These are phyloP conservation scores for Daldinia childiae DNA, from an alignment of 495 filamentous ascomycete species.

Conservation along the genomic window DNA sequence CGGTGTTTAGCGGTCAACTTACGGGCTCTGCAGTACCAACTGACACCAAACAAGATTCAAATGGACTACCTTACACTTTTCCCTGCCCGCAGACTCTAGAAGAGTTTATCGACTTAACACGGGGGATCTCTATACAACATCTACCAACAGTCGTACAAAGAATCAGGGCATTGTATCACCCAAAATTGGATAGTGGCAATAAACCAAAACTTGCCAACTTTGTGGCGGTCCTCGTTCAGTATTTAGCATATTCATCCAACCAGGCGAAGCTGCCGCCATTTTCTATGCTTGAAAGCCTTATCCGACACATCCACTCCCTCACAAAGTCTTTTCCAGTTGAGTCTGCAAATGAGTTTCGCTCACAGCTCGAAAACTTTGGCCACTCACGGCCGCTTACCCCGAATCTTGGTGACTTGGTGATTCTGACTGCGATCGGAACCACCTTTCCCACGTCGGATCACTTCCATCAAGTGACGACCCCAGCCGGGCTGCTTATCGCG, in stretches of 20 bases:
- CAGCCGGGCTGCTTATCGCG: conserved; percentile 81
- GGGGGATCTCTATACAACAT: conserved; percentile 66
- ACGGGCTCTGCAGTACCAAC: conserved; percentile 35
- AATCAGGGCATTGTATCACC: conserved; percentile 87
- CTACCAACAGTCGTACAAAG: conserved; percentile 84
- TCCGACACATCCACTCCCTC: conserved; percentile 79
- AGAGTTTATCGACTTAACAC: conserved; percentile 73
- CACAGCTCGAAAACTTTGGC: conserved; percentile 72
- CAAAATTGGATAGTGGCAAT: conserved; percentile 84
- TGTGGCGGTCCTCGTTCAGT: conserved; percentile 76
- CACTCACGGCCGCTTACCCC: conserved; percentile 67
- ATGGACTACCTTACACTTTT: conserved; percentile 80
- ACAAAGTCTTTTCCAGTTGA: conserved; percentile 81
- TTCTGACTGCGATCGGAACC: conserved; percentile 81
- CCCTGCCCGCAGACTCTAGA: conserved; percentile 80
- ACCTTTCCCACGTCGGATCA: conserved; percentile 96
- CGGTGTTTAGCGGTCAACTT: conserved; percentile 51
- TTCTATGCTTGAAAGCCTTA: conserved; percentile 54
- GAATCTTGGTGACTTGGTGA: conserved; percentile 76
- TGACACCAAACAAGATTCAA: conserved; percentile 49
- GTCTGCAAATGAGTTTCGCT: conserved; percentile 78
- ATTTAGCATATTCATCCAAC: conserved; percentile 74
- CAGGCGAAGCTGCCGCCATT: conserved; percentile 45
- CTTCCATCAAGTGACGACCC: conserved; percentile 92
- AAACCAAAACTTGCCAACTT: conserved; percentile 83